phyloP scores from a whole-genome alignment of 495 filamentous ascomycete genomes.

The Hyaloscypha hepaticicola region DNA sequence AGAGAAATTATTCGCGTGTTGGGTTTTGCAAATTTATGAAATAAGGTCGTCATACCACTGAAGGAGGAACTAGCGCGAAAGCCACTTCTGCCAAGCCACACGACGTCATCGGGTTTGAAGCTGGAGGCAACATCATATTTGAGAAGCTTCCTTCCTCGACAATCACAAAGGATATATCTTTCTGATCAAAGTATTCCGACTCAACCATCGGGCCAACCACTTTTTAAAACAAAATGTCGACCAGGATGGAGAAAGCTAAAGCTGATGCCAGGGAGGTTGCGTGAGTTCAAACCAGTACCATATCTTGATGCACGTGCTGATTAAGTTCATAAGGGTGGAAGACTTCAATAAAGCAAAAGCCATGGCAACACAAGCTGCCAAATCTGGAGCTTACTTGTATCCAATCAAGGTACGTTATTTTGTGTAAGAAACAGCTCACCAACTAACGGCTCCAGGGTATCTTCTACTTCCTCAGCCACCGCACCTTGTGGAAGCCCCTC shows the following conservation, averaged over 20 bases:
- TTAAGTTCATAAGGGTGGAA: conserved; percentile 43
- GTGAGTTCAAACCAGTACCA: conserved; percentile 34
- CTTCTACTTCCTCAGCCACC: conserved; percentile 70
- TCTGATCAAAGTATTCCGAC: background rate
- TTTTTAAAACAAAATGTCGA: conserved; percentile 29
- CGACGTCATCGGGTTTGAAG: background rate
- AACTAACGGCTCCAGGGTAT: conserved; percentile 57
- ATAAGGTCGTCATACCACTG: too few species aligned
- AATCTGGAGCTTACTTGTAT: conserved; percentile 79
- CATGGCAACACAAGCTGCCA: conserved; percentile 60
- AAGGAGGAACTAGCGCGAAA: background rate
- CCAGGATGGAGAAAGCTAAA: conserved; percentile 25
- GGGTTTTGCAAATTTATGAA: too few species aligned
- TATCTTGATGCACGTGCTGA: conserved; percentile 14
- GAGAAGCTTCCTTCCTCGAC: background rate
- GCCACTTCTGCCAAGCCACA: background rate
- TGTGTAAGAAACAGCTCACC: background rate
- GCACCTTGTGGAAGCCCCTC: conserved; percentile 66
- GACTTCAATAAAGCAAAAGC: conserved; percentile 54
- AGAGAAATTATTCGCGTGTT: too few species aligned
- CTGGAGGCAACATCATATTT: too few species aligned
- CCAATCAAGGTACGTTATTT: conserved; percentile 65
- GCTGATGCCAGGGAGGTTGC: conserved; percentile 51
- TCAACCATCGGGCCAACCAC: background rate
- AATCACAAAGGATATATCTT: background rate